Percentiles rank a stretch among this genome's conserved stretches.
Conservation (phyloP, 2,329 filamentous ascomycete species). For the Paracamarosporium sp. region DNA sequence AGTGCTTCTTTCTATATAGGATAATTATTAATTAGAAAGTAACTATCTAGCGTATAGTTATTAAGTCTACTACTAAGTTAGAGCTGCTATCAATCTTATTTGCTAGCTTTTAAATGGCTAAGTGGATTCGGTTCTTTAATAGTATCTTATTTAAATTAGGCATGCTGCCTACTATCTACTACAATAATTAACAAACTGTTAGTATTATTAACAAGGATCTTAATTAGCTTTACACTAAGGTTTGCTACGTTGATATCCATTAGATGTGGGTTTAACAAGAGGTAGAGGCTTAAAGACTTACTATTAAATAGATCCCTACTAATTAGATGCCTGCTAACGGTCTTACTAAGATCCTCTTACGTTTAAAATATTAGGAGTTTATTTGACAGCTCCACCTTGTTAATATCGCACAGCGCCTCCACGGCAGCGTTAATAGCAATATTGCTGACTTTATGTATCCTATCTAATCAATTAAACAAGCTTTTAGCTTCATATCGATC, state of each 20-base stretch:
- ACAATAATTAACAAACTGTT: slow-evolving; percentile 18
- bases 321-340: background rate
- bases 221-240: background rate
- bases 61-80: slow-evolving; percentile 26
- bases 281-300: background rate
- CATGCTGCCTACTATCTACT: slow-evolving; percentile 7
- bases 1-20: slow-evolving; percentile 26
- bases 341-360: background rate
- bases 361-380: background rate
- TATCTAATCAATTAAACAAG: no score
- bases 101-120: slow-evolving; percentile 7
- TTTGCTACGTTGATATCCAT: background rate
- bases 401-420: no score
- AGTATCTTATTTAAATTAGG: slow-evolving; percentile 10
- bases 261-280: background rate
- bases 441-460: no score
- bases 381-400: no score
- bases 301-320: background rate
- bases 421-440: no score
- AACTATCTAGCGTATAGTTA: slow-evolving; percentile 14
- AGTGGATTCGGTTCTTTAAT: slow-evolving; percentile 21
- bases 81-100: slow-evolving; percentile 18
- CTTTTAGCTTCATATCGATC: no score
- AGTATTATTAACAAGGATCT: background rate
- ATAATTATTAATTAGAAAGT: slow-evolving; percentile 20